Evolutionary conservation across 2,329 filamentous ascomycete species (phyloP), one percentile per base, ranked within the genome.

Genomic region (Hymenoscyphus salicellus): DNA sequence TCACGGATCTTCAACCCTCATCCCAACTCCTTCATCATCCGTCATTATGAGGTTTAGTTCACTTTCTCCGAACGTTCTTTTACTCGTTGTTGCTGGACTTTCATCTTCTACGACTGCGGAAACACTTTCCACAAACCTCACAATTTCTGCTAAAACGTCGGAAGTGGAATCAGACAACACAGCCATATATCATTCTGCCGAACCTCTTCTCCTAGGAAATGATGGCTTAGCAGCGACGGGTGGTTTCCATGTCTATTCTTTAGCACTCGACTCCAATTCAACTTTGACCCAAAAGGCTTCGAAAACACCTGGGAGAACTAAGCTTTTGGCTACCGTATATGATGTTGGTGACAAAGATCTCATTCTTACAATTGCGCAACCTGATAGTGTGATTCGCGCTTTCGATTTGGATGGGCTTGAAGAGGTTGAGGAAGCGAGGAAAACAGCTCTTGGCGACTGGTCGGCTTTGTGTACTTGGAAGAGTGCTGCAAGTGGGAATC

Each of bases 391-490:
- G 26, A 57, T 57, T 32, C 55, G 55, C 11, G 55, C 30, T 20
- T 57, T 57, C 33, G 33, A 32, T 36, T 7, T 57, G 11, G n/a
- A 36, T 32, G 55, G 55, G 3, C 26, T 49, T 23, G n/a, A 23
- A 49, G 43, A 49, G 30, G 55, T 33, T 5, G 30, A 57, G 7
- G 28, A 20, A n/a, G 55, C 55, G n/a, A 20, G 33, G 30, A 36
- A 36, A 28, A n/a, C 55, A 20, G 28, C 28, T 11, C 30, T 57
- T 3, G 55, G 55, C 23, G 55, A 57, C 23, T 57, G 55, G 55
- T 57, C 55, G 30, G 55, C 55, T 33, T 57, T 57, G 28, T 57
- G 55, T 57, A 32, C 55, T n/a, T 57, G 55, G 55, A 57, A 57
- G 55, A 57, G 55, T 57, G 11, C n/a, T 36, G 30, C 16, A 6